Base-by-base conservation (phyloP, 441 rosid genomes). In the Mallotus japonicus region DNA sequence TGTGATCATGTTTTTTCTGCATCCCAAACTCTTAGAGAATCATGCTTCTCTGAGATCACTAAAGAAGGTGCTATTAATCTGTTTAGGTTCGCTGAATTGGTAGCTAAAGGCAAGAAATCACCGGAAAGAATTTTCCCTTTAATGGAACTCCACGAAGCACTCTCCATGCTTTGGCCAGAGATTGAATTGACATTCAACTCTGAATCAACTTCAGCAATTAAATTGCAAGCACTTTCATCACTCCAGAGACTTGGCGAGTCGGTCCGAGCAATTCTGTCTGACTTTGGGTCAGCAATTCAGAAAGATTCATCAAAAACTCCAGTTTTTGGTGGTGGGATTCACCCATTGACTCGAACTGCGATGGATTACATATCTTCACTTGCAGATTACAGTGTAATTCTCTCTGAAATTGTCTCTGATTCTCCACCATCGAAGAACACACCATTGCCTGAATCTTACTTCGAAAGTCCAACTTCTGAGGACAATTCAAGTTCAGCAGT, bases 301-400 rank as follows among this genome's bases (percentile, higher is more conserved):
- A 93, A 89, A 63, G 95, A 93, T 67, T 55, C 83, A 0, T 88
- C 97, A 22, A 93, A 88, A 80, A 37, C 77, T 20, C 72, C 78
- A 15, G 75, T 84, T 24, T 76, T 82, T 1, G 92, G 96, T 5
- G 98, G 98, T 0, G 96, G 91, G 13, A 77, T 90, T 65, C 98
- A 93, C 74, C 97, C 90, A 3, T 77, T 88, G 59, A 87, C 93
- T 11, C 86, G 88, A 50, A 89, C 85, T 8, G 96, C 84, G 17
- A 92, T 89, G 93, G 88, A 79, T 74, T 90, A 85, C 87, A 67
- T 90, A 76, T 79, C 82, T 8, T 84, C 87, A 77, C 88, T 92
- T 40, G 83, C 88, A 28, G 96, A 89, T 58, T 88, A 93, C 87
- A 80, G 84, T 65, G 86, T 75, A 6, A 46, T 76, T 14, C 88